phyloP scores from a whole-genome alignment of 2,329 filamentous ascomycete species.

The Fusarium phyllophilum region DNA sequence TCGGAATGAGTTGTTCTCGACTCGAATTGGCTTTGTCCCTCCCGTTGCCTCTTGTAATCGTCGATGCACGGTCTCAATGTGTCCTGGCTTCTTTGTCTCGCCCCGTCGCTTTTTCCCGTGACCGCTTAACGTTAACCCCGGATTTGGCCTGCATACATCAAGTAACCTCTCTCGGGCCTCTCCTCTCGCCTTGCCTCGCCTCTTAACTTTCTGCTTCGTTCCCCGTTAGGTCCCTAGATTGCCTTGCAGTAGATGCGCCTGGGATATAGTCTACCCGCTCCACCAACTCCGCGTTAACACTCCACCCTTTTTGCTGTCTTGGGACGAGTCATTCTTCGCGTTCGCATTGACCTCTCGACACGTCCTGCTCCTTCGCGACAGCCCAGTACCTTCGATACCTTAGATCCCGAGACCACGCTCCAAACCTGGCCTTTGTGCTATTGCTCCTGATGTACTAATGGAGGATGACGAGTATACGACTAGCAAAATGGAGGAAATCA shows the following conservation, averaged over 20 bases:
- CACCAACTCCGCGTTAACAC: constrained; percentile 40
- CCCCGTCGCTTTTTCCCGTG: constrained; percentile 23
- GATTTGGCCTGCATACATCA: constrained; percentile 29
- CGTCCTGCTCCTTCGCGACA: constrained; percentile 22
- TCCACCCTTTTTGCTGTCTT: constrained; percentile 42
- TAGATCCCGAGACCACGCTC: neutral
- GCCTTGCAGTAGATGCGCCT: constrained; percentile 31
- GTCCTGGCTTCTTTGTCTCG: constrained; percentile 22
- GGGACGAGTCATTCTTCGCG: constrained; percentile 37
- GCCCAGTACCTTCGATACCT: constrained; percentile 8
- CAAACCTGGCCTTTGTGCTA: constrained; percentile 20
- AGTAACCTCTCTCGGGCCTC: constrained; percentile 10
- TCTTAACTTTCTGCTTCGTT: constrained; percentile 24
- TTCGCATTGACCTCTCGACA: constrained; percentile 30
- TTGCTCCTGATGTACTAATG: constrained; percentile 48
- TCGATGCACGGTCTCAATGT: constrained; percentile 35
- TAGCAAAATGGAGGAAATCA: constrained; percentile 56
- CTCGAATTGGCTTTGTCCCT: constrained; percentile 39
- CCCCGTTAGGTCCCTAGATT: constrained; percentile 17
- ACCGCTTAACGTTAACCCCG: constrained; percentile 16
- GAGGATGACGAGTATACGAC: constrained; percentile 55
- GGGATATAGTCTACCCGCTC: constrained; percentile 36
- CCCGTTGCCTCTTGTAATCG: constrained; percentile 33
- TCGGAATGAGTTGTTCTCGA: constrained; percentile 35
- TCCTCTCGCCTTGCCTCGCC: constrained; percentile 15